phyloP scores from a whole-genome alignment of 2,329 filamentous ascomycete species.

The Xylariaceae sp. region DNA sequence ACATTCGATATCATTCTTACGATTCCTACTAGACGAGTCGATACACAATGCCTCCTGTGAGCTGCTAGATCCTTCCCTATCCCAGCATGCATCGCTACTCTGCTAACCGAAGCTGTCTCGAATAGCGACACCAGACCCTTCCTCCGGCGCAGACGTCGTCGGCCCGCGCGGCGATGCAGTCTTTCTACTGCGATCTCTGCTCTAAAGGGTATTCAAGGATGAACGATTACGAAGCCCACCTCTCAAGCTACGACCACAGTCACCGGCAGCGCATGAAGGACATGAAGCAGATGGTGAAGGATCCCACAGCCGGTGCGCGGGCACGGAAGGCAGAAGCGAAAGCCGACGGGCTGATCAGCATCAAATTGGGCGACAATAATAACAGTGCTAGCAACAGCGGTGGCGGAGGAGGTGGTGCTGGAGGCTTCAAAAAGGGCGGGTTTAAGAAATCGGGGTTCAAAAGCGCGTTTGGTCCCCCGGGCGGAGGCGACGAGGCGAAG shows the following conservation, averaged over 20 bases:
- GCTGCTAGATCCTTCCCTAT: slow-evolving; percentile 11
- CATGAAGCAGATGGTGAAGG: slow-evolving; percentile 78
- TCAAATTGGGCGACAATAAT: slow-evolving; percentile 50
- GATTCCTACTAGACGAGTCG: too few relatives aligned
- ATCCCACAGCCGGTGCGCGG: slow-evolving; percentile 60
- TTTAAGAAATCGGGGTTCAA: slow-evolving; percentile 85
- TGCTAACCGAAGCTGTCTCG: neutral
- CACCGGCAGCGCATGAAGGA: slow-evolving; percentile 88
- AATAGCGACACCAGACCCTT: slow-evolving; percentile 52
- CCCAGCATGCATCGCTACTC: too few relatives aligned
- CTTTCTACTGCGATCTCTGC: slow-evolving; percentile 84
- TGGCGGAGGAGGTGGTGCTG: slow-evolving; percentile 23
- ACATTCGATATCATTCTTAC: too few relatives aligned
- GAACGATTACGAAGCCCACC: slow-evolving; percentile 94
- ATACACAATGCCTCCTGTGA: slow-evolving; percentile 52
- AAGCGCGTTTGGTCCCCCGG: slow-evolving; percentile 62
- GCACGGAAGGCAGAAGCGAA: slow-evolving; percentile 68
- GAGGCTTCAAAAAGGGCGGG: slow-evolving; percentile 61
- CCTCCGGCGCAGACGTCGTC: slow-evolving; percentile 55
- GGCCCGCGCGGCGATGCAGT: slow-evolving; percentile 71
- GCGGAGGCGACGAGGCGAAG: slow-evolving; percentile 33
- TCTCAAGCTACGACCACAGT: slow-evolving; percentile 90
- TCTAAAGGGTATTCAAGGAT: slow-evolving; percentile 92
- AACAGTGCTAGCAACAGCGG: slow-evolving; percentile 6
- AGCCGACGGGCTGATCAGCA: slow-evolving; percentile 63